Evolutionary conservation across 2,329 filamentous ascomycete species (phyloP).

Genomic region (Microascus cirrosus): DNA sequence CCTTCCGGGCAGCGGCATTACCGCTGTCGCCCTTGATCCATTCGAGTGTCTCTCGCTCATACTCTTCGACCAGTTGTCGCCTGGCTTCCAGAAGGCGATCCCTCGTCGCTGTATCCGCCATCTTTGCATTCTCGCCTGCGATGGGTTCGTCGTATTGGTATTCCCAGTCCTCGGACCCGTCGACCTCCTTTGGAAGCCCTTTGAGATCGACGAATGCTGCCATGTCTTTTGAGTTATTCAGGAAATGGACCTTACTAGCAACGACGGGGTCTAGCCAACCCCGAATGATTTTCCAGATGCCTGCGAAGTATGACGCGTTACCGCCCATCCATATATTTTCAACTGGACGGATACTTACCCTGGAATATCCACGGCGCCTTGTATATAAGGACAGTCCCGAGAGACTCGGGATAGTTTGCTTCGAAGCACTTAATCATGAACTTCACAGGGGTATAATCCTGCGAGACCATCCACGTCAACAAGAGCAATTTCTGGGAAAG

Average conservation of each 20-base stretch:
- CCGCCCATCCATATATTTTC: background rate
- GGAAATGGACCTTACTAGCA: constrained; percentile 87
- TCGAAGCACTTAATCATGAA: constrained; percentile 99
- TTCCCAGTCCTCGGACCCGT: constrained; percentile 73
- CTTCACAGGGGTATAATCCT: constrained; percentile 91
- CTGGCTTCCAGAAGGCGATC: constrained; percentile 55
- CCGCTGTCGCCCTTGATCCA: constrained; percentile 48
- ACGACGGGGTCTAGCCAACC: constrained; percentile 97
- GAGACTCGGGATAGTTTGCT: constrained; percentile 90
- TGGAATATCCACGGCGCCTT: constrained; percentile 97
- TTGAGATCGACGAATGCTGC: constrained; percentile 60
- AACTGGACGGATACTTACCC: constrained; percentile 34
- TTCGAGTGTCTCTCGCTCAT: constrained; percentile 60
- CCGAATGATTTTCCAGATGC: constrained; percentile 91
- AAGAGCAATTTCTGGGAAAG: background rate
- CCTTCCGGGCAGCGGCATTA: constrained; percentile 14
- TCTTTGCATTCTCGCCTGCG: constrained; percentile 62
- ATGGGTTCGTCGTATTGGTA: constrained; percentile 74
- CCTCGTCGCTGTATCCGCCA: constrained; percentile 54
- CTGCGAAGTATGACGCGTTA: constrained; percentile 23
- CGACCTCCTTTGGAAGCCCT: constrained; percentile 72
- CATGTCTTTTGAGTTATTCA: constrained; percentile 69
- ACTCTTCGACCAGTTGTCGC: constrained; percentile 55
- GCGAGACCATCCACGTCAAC: constrained; percentile 9
- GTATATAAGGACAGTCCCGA: constrained; percentile 85